Evolutionary conservation across 768 basidiomycete genomes (phyloP), one percentile per base, ranked within the genome.

Genomic region (Cubamyces lactineus): DNA sequence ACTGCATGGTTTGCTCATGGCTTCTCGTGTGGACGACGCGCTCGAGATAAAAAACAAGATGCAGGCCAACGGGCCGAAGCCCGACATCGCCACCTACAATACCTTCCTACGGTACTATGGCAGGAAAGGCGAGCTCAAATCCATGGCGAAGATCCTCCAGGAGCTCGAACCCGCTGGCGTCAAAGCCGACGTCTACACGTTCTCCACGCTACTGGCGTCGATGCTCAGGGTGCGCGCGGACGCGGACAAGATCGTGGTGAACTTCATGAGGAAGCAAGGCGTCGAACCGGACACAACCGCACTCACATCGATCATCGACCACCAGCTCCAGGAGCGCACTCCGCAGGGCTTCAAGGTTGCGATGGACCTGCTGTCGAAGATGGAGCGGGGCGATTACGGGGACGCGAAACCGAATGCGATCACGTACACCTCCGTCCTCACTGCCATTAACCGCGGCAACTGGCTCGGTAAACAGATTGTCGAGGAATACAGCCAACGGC

Each of bases 131-230:
- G 84, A 95, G 71, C 81, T 92, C 68, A 80, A 83, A 55, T 77
- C 76, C 1, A 78, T 96, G 62, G 84, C 86, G 2, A 65, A 73
- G 17, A 72, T 86, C 23, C 74, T 98, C 49, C 80, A 81, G 49
- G 73, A 78, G 59, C 85, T 96, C 78, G 73, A 78, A 24, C 71
- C 77, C 15, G 79, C 75, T 1, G 79, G 80, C 0, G 69, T 96
- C 38, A 67, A 74, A 21, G 91, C 93, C 7, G 92, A 98, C 71
- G 84, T 91, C 12, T 86, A 88, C 74, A 97, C 91, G 0, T 98
- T 88, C 73, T 94, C 95, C 3, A 94, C 88, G 13, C 81, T 98
- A 34, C 84, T 98, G 17, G 84, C 88, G 24, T 88, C 91, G 0
- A 72, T 96, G 55, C 81, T 94, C 52, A 84, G 83, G 64, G 84